Base-by-base conservation (phyloP, 2,329 filamentous ascomycete species). In the Epicoccum sorghinum region DNA sequence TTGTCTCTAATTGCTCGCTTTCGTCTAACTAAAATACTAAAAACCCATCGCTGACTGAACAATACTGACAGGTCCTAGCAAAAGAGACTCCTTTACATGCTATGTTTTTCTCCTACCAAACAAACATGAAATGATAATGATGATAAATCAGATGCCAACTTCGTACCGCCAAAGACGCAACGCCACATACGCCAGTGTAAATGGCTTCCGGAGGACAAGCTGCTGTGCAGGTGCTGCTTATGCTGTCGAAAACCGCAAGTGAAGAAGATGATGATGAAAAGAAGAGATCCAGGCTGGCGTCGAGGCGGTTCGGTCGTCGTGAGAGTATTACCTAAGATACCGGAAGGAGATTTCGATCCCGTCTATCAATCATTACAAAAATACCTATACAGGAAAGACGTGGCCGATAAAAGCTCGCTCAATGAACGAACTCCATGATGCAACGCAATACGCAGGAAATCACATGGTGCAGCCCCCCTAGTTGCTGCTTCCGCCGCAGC, bases 401-500 rank as follows among this genome's bases (percentile, higher is more conserved):
- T 67, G 65, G 60, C 61, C 57, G 56, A 55, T 55, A 59, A 33
- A 53, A 66, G 61, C 53, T 67, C 68, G 69, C 68, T 71, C 66
- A 66, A 66, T 63, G 58, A 65, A 70, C 64, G 53, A 65, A 72
- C 69, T 66, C 70, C 67, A 60, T 60, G 63, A 72, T 73, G 67
- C 68, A 69, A 66, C 62, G 60, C 57, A 65, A 67, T 65, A 56
- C 43, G 53, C 60, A 59, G 47, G 54, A 55, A 57, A 52, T 59
- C 53, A 56, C 52, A 62, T 58, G 47, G 55, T 41, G 40, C 46
- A 50, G 54, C 56, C 41, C 35, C 49, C 55, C 52, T 64, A 68
- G 51, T 67, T 61, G 46, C 52, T 71, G 54, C 68, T 68, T 44
- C 62, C 68, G 37, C 71, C 91, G 79, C 93, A 98, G 86, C 93